phyloP scores from a whole-genome alignment of 2,329 filamentous ascomycete species.

The Seiridium unicorne region DNA sequence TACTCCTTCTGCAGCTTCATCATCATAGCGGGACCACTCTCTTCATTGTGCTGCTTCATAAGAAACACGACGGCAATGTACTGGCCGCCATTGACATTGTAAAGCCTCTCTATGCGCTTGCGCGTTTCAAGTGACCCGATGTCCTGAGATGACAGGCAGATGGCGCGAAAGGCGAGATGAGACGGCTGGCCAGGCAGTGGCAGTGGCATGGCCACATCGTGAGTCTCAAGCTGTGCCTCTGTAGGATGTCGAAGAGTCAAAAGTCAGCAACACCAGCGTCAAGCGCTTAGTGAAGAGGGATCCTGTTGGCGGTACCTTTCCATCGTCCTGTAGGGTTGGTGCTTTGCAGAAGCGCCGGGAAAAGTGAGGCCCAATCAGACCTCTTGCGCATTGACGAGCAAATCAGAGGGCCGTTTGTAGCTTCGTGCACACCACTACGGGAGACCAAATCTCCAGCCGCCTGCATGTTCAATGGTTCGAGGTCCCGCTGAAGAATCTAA shows the following conservation, averaged over 20 bases:
- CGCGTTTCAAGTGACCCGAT: constrained; percentile 25
- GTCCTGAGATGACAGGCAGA: constrained; percentile 40
- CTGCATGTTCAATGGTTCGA: neutral
- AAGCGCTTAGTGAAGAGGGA: neutral
- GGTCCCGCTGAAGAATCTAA: neutral
- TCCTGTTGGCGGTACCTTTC: constrained; percentile 21
- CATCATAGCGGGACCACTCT: constrained; percentile 29
- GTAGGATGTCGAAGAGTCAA: neutral
- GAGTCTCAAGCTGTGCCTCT: constrained; percentile 41
- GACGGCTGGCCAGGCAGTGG: constrained; percentile 7
- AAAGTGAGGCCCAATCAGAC: constrained; percentile 24
- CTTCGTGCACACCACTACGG: neutral
- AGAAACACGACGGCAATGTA: constrained; percentile 45
- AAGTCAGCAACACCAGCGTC: neutral
- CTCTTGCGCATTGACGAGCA: constrained; percentile 28
- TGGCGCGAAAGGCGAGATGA: constrained; percentile 29
- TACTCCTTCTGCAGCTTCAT: constrained; percentile 45
- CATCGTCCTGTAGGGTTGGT: constrained; percentile 16
- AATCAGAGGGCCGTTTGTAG: constrained; percentile 22
- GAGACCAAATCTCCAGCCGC: neutral
- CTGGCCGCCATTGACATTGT: constrained; percentile 35
- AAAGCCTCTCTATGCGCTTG: constrained; percentile 38
- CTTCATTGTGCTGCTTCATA: constrained; percentile 28
- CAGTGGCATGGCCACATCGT: constrained; percentile 45
- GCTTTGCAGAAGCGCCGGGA: constrained; percentile 19